Base-by-base conservation (phyloP, 495 filamentous ascomycete genomes). In the Tetracladium setigerum region DNA sequence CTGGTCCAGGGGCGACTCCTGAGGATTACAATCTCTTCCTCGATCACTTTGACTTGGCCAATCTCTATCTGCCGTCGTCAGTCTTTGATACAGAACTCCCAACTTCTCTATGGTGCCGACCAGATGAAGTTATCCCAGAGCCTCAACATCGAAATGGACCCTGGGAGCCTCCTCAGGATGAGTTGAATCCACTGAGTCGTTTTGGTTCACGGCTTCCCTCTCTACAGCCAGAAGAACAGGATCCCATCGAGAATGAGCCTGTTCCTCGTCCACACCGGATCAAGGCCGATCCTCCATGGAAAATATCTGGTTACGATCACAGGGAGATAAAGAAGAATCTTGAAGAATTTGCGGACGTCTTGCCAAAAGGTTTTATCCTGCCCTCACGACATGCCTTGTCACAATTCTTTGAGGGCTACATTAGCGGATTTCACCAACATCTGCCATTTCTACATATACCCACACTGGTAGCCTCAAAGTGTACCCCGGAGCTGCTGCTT, bases 121-220 rank as follows among this genome's bases (percentile, higher is more conserved):
- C 63, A 40, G 35, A 50, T 14, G 16, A 31, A 18, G 14, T 17
- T 15, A 5, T 13, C 44, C 19, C 33, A n/a, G 48, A 35, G 11
- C 18, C 11, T 39, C 19, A 50, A 9, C 12, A 38, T 18, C 50
- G 58, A 17, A 57, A 47, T 31, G 69, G 71, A 8, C 50, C 22
- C 3, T 27, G 22, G 22, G 22, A 27, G 7, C 22, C 22, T 27
- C 22, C 22, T 36, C 60, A 66, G 13, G 67, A 64, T 4, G 52
- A 64, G 5, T 70, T 69, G 9, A 73, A 74, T 44, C 66, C 80
- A 1, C 71, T 79, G 15, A 84, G 79, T 9, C 76, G 80, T 38
- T 83, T 85, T 49, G 81, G 82, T 0, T 87, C 82, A 2, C 71
- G 83, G 34, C 72, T 85, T 36, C 80, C 81, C 1, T 87, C 82